Conservation (phyloP, 2,329 filamentous ascomycete species). For the Beauveria rudraprayagi region DNA sequence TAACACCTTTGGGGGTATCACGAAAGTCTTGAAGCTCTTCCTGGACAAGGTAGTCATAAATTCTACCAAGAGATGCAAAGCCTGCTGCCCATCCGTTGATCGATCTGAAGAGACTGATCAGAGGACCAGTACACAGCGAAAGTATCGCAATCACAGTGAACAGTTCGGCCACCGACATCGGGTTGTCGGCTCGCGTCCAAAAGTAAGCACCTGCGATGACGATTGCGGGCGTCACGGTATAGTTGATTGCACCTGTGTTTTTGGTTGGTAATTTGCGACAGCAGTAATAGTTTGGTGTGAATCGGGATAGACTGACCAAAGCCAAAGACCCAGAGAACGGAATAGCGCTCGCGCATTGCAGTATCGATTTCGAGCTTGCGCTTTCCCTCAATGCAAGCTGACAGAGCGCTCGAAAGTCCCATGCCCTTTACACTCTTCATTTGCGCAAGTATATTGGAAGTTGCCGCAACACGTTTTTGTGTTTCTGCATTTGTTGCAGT, state of each 20-base stretch:
- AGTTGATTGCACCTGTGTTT: background rate
- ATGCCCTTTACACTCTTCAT: background rate
- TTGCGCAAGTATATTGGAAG: slow-evolving; percentile 4
- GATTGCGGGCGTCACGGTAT: background rate
- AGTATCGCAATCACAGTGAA: background rate
- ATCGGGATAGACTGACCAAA: background rate
- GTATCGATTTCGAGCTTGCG: background rate
- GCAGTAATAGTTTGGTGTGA: too few species aligned
- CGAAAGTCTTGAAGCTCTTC: background rate
- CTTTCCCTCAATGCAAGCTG: background rate
- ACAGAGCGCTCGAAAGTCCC: background rate
- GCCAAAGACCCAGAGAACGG: background rate
- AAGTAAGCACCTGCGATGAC: background rate
- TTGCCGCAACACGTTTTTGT: background rate
- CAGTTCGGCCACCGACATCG: background rate
- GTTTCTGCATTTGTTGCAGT: background rate
- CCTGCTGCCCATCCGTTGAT: background rate
- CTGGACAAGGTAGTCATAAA: background rate
- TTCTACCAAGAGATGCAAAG: background rate
- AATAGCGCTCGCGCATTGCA: background rate
- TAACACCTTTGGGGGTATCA: too few species aligned
- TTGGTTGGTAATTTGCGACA: too few species aligned
- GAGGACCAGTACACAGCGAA: background rate
- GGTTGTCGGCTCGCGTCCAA: background rate
- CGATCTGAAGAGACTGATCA: background rate